Evolutionary conservation across 176 grass and related monocot genomes (phyloP).

Genomic region (Puccinellia tenuiflora): DNA sequence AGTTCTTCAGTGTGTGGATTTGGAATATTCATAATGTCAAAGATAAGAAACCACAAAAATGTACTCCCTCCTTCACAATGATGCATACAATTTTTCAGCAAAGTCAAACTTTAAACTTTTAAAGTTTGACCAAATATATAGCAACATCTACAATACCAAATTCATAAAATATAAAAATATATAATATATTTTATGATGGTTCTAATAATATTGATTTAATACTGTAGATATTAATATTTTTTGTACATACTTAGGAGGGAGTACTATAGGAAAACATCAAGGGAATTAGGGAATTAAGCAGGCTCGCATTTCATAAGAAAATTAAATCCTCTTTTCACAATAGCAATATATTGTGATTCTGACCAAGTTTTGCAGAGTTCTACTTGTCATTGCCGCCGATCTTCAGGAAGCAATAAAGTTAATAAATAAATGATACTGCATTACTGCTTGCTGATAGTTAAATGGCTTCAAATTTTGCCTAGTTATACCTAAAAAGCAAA

Average conservation of each 20-base stretch:
- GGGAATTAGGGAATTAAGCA: neutral
- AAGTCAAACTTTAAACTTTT: neutral
- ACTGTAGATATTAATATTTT: neutral
- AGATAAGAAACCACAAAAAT: neutral
- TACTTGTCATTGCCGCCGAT: neutral
- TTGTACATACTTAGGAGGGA: neutral
- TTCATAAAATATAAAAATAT: neutral
- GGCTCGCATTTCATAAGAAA: neutral
- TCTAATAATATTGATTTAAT: neutral
- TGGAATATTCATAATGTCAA: neutral
- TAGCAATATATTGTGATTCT: neutral
- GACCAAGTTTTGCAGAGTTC: neutral
- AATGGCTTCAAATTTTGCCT: neutral
- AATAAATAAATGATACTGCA: slow-evolving; percentile 1
- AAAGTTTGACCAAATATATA: neutral
- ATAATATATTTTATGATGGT: neutral
- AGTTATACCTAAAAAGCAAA: slow-evolving; percentile 7
- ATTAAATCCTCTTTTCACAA: neutral
- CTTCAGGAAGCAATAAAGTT: neutral
- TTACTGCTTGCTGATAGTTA: neutral
- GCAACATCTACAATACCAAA: neutral
- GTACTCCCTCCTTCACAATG: neutral
- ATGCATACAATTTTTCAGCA: neutral
- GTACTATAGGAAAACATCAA: neutral
- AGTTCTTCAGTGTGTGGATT: neutral